Percentiles rank a stretch among this genome's conserved stretches.
Conservation (phyloP, 257 asterid species). For the Rehmannia glutinosa region DNA sequence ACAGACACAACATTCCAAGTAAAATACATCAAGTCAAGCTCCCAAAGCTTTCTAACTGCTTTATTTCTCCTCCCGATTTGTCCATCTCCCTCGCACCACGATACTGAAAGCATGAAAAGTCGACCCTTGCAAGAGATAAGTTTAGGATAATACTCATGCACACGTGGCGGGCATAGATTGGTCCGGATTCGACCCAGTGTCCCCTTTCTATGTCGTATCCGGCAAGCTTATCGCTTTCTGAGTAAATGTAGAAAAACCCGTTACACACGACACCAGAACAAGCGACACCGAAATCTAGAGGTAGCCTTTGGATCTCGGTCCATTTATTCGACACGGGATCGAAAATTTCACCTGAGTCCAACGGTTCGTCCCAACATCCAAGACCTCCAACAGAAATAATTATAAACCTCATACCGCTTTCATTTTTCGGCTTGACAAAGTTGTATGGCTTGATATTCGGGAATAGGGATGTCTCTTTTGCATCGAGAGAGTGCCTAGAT, state of each 20-base stretch:
- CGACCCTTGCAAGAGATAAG: slow-evolving; percentile 61
- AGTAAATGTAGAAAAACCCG: slow-evolving; percentile 65
- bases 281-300: slow-evolving; percentile 73
- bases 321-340: slow-evolving; percentile 77
- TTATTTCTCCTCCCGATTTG: slow-evolving; percentile 92
- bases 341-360: slow-evolving; percentile 77
- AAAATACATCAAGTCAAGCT: slow-evolving; percentile 52
- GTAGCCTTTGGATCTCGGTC: slow-evolving; percentile 83
- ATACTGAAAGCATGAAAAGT: slow-evolving; percentile 70
- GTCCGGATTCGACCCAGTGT: slow-evolving; percentile 74
- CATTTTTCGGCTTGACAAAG: slow-evolving; percentile 39
- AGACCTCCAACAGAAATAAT: slow-evolving; percentile 90
- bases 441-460: slow-evolving; percentile 37
- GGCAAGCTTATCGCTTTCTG: slow-evolving; percentile 74
- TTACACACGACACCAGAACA: slow-evolving; percentile 78
- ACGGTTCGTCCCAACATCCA: slow-evolving; percentile 87
- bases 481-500: slow-evolving; percentile 58
- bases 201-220: slow-evolving; percentile 86
- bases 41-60: slow-evolving; percentile 95
- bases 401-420: slow-evolving; percentile 36
- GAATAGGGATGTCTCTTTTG: slow-evolving; percentile 40
- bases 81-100: slow-evolving; percentile 98
- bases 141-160: slow-evolving; percentile 84
- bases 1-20: slow-evolving; percentile 59
- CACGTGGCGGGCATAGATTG: slow-evolving; percentile 66